Base-by-base conservation (phyloP, 306 rosid genomes). In the Prinsepia uniflora region DNA sequence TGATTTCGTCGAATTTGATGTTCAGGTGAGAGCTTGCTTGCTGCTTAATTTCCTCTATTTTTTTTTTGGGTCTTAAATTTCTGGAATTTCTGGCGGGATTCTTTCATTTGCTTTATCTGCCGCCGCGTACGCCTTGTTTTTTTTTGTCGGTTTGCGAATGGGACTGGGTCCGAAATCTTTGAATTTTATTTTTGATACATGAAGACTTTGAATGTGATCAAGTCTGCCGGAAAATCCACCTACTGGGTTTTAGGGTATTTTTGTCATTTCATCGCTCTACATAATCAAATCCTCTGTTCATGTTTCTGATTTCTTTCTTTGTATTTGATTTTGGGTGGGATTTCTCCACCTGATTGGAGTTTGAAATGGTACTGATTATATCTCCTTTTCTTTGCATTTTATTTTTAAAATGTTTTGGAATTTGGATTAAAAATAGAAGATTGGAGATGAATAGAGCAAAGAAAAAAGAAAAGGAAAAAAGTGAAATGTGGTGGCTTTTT, bases 1-100 rank as follows among this genome's bases (percentile, higher is more conserved):
- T 24, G 86, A 85, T 75, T 82, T 80, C 52, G 67, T 85, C 73
- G 89, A 85, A 71, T 85, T 85, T 54, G 89, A 85, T 43, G 89
- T 82, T 48, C 89, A 85, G 89, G 89, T 85, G 59, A 56, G 40
- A 24, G 14, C 47, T 42, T 47, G 6, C 0, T 42, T 19, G 49
- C 13, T 61, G 13, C 0, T 2, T 52, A 2, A 36, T 5, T 55
- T 5, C 6, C 7, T 49, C 19, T 49, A 8, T 70, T 8, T 11
- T 19, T n/a, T 52, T 6, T 22, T 15, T 4, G 4, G 5, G 0
- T 36, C 36, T 30, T 30, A 6, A n/a, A 17, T 6, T 24, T 19
- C 10, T 49, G 61, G 61, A 39, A 59, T 50, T 9, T 15, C 39
- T 18, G 22, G 22, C 36, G 36, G 36, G 36, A 30, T 30, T 36